Evolutionary conservation across 768 basidiomycete species (phyloP), one percentile per base, ranked within the genome.

Genomic region (Suillus bovinus): DNA sequence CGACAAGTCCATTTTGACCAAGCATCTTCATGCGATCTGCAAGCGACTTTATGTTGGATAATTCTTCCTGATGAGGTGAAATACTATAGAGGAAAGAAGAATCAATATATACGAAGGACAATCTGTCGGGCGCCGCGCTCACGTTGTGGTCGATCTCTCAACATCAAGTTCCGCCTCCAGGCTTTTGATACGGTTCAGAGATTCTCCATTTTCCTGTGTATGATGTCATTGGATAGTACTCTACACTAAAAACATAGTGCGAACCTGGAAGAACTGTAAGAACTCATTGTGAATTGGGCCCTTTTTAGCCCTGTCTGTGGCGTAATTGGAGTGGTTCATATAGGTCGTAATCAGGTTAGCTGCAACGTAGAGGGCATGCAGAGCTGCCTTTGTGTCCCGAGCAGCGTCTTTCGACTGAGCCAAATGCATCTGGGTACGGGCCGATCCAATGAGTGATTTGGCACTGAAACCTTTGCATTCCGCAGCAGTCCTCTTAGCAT

Each of bases 11-110:
- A 53, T 84, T 87, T 63, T 85, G 86, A 70, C 88, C 83, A 22
- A 96, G 76, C 17, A 89, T 86, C 66, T 83, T 86, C 76, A 94
- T 82, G 56, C 94, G 84, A 77, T 94, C 93, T 29, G 90, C 89
- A 62, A 96, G 92, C 56, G 85, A 87, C 63, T 81, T 81, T 58
- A 67, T 74, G 46, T 79, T 77, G 17, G 80, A 73, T 4, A 27
- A 27, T 41, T 76, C 81, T 34, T 62, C 58, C 20, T 39, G 65
- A 36, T 64, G 13, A 39, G 47, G 60, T 29, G 60, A 59, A 36
- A 62, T 60, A 56, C 69, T 73, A 56, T 13, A 10, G 17, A 24
- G n/a, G 8, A 57, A 24, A 31, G 58, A 49, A 63, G 53, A 39
- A 31, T 53, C 41, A 24, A 61, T 73, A 66, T 64, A 61, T 41